Evolutionary conservation across 768 basidiomycete species (phyloP), one percentile per base, ranked within the genome.

Genomic region (Suillus sp.): DNA sequence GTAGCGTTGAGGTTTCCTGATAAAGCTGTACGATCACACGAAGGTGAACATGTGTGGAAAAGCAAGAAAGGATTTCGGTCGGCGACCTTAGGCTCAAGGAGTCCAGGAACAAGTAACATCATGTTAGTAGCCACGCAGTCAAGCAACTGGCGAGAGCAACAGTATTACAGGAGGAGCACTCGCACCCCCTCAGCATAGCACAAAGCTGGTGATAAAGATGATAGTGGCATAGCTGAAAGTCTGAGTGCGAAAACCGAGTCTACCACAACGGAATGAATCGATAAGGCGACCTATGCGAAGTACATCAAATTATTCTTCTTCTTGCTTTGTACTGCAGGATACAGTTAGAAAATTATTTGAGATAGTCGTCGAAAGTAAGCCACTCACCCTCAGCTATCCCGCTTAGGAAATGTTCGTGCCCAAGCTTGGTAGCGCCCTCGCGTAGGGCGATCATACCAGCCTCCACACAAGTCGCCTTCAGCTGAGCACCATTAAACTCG

Each of bases 291-390:
- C 80, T 90, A 95, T 56, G 92, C 93, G 77, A 94, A 95, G 80
- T 95, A 95, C 86, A 93, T 88, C 73, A 98, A 88, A 72, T 93
- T 90, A 73, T 99, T 99, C 87, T 99, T 99, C 88, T 99, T 99
- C 89, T 98, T 96, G 78, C 93, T 94, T 85, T 99, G 96, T 62
- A 99, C 90, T 98, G 77, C 58, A 75, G 62, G 48, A 74, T 61
- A 40, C 37, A 25, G 38, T 57, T 20, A 57, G 56, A 27, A 57
- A 7, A 1, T 45, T 38, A 67, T 78, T 56, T 77, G 38, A 47
- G 13, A 66, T 50, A 40, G 25, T 25, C 16, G 27, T 60, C 13
- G 27, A 34, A 51, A 59, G 25, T 30, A 61, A 54, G 38, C 53
- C n/a, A 65, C 86, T 65, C 66, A 89, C 91, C 92, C 79, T 95